Percentiles rank a stretch among this genome's conserved stretches.
Conservation (phyloP, 192 early-diverging fungal species). For the Coemansia sp. region DNA sequence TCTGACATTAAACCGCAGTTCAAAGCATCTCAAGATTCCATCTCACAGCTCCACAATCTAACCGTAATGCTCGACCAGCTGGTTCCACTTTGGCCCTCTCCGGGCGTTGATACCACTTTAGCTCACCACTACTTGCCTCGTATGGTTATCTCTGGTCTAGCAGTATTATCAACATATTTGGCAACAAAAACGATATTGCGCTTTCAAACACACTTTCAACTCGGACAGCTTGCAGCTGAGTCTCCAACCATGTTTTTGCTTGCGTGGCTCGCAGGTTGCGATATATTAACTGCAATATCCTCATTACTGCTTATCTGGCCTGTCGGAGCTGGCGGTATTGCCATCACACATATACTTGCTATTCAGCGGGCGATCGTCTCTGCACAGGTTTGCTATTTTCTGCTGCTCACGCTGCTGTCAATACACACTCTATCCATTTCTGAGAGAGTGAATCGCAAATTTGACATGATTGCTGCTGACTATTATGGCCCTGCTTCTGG, state of each 20-base stretch:
- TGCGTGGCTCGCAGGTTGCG: conserved; percentile 1
- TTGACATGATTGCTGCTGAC: background rate
- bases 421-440: background rate
- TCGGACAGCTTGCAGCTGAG: background rate
- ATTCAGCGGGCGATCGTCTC: conserved; percentile 1
- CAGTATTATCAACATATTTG: background rate
- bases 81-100: background rate
- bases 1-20: too few relatives aligned
- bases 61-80: background rate
- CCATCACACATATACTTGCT: background rate
- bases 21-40: too few relatives aligned
- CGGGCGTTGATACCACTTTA: background rate
- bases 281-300: background rate
- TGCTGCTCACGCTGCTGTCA: background rate
- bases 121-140: background rate
- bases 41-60: background rate
- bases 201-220: background rate
- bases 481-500: conserved; percentile 1
- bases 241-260: conserved; percentile 1
- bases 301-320: background rate
- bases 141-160: background rate
- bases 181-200: background rate
- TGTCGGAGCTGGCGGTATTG: background rate
- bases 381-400: conserved; percentile 1
- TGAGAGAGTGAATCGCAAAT: background rate